phyloP scores from a whole-genome alignment of 1,284 basidiomycete species.

The Moniliophthora roreri region DNA sequence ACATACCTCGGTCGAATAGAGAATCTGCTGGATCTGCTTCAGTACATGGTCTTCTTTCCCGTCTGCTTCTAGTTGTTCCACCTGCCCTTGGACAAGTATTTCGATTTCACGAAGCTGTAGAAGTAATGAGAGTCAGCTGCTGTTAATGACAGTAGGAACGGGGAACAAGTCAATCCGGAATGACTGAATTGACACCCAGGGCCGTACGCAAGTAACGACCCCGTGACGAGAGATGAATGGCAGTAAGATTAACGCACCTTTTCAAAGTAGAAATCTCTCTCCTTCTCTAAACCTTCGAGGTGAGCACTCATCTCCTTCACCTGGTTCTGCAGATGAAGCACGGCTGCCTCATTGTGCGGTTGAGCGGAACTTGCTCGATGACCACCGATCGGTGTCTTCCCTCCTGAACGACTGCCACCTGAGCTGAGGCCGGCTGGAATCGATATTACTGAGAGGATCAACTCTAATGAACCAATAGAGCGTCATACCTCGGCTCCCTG shows the following conservation, averaged over 20 bases:
- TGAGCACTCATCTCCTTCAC: constrained; percentile 82
- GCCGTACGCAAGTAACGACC: too few species aligned
- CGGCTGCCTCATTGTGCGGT: constrained; percentile 48
- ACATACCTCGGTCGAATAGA: constrained; percentile 92
- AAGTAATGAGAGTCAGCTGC: constrained; percentile 6
- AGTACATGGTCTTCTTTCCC: constrained; percentile 71
- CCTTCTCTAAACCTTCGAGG: constrained; percentile 90
- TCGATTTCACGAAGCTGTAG: constrained; percentile 90
- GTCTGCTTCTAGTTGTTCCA: constrained; percentile 59
- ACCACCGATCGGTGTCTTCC: constrained; percentile 68
- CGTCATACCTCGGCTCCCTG: constrained; percentile 28
- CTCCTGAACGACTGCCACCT: constrained; percentile 49
- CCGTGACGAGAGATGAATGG: too few species aligned
- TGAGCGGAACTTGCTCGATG: constrained; percentile 61
- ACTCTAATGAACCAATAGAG: neutral
- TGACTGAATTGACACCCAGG: too few species aligned
- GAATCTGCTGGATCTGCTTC: constrained; percentile 86
- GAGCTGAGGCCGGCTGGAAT: constrained; percentile 30
- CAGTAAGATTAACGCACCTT: constrained; percentile 59
- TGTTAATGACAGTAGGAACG: too few species aligned
- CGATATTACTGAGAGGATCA: neutral
- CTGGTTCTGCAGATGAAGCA: constrained; percentile 72
- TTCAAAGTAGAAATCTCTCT: constrained; percentile 97
- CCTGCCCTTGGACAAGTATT: constrained; percentile 81
- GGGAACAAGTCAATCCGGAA: too few species aligned